These are phyloP conservation scores for Tephrocybe sp. DNA, from an alignment of 768 basidiomycete species.

Conservation along the genomic window DNA sequence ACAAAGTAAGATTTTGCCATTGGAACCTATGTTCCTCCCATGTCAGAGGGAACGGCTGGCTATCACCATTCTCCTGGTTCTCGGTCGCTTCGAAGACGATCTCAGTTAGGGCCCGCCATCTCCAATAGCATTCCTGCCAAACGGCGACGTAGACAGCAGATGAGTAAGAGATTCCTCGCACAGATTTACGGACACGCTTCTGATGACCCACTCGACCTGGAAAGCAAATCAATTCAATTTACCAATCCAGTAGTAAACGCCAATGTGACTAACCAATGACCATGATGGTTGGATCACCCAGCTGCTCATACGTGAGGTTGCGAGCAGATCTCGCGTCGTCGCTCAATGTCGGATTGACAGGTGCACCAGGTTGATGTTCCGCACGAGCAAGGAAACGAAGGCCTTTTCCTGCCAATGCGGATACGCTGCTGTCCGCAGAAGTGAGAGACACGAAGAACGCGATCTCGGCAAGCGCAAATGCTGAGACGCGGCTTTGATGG, in stretches of 20 bases:
- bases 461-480: slow-evolving; percentile 69
- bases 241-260: background rate
- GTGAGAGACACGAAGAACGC: slow-evolving; percentile 70
- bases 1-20: slow-evolving; percentile 84
- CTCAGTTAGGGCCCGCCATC: slow-evolving; percentile 69
- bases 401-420: slow-evolving; percentile 64
- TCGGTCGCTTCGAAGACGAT: slow-evolving; percentile 44
- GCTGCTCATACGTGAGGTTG: slow-evolving; percentile 71
- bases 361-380: slow-evolving; percentile 60
- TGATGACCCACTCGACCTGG: slow-evolving; percentile 76
- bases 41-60: slow-evolving; percentile 18
- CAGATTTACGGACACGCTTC: slow-evolving; percentile 71
- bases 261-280: slow-evolving; percentile 56
- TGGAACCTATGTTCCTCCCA: slow-evolving; percentile 65
- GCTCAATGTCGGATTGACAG: slow-evolving; percentile 44
- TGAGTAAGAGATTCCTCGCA: slow-evolving; percentile 62
- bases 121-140: slow-evolving; percentile 80
- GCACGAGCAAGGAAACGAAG: slow-evolving; percentile 67
- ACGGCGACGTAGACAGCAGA: slow-evolving; percentile 70
- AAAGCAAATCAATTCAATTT: slow-evolving; percentile 6
- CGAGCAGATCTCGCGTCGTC: slow-evolving; percentile 68
- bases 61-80: slow-evolving; percentile 27
- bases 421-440: slow-evolving; percentile 64
- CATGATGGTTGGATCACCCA: slow-evolving; percentile 72
- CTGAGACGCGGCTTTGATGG: slow-evolving; percentile 51